phyloP scores from a whole-genome alignment of 2,329 filamentous ascomycete species.

The Hirsutella thompsonii region DNA sequence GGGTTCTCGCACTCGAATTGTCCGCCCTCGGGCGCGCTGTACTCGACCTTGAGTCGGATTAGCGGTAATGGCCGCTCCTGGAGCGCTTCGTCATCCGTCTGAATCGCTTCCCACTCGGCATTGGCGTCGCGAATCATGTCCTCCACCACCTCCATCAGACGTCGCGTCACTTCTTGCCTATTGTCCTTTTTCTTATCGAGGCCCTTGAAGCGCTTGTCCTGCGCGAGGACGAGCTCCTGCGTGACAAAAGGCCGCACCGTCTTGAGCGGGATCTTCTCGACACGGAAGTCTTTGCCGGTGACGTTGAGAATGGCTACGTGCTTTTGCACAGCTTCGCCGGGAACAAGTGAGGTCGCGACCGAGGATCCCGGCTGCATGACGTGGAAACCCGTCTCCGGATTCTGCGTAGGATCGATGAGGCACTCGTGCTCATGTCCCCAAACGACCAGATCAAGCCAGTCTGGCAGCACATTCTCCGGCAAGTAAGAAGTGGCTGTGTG shows the following conservation, averaged over 20 bases:
- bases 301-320: constrained; percentile 79
- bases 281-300: constrained; percentile 68
- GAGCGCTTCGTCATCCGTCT: constrained; percentile 47
- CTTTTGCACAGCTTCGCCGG: constrained; percentile 82
- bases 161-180: constrained; percentile 62
- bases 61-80: constrained; percentile 63
- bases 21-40: constrained; percentile 71
- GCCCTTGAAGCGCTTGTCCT: constrained; percentile 64
- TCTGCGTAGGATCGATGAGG: constrained; percentile 69
- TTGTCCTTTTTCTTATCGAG: constrained; percentile 76
- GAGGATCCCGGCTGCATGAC: constrained; percentile 98
- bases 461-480: constrained; percentile 82
- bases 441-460: constrained; percentile 81
- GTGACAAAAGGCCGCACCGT: constrained; percentile 86
- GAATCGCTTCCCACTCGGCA: constrained; percentile 66
- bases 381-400: constrained; percentile 80
- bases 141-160: constrained; percentile 67
- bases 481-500: constrained; percentile 89
- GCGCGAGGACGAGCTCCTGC: constrained; percentile 63
- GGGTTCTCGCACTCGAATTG: constrained; percentile 89
- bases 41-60: constrained; percentile 83
- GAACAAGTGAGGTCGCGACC: constrained; percentile 81
- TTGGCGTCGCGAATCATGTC: constrained; percentile 80
- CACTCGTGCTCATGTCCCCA: constrained; percentile 99
- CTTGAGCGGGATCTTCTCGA: constrained; percentile 72